Evolutionary conservation across 495 filamentous ascomycete species (phyloP).

Genomic region (Aspergillus cristatus): DNA sequence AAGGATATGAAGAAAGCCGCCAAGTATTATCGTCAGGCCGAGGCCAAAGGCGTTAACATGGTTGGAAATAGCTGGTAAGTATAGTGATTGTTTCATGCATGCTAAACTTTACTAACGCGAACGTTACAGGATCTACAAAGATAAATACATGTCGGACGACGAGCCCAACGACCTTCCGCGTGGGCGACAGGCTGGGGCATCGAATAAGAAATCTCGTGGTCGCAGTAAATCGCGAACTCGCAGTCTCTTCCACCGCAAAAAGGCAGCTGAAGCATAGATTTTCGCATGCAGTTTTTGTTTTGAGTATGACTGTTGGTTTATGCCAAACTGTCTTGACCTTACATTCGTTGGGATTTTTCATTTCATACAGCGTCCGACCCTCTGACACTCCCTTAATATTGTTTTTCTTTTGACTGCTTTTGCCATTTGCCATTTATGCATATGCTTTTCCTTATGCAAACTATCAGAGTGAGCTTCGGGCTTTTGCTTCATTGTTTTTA

Average conservation of each 20-base stretch:
- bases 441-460: too few relatives aligned
- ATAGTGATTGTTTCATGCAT: too few relatives aligned
- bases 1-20: constrained; percentile 95
- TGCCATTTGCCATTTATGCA: constrained; percentile 8
- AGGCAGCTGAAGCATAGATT: constrained; percentile 27
- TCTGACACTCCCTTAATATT: constrained; percentile 4
- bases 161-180: constrained; percentile 37
- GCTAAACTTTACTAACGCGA: too few relatives aligned
- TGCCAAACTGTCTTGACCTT: not conserved
- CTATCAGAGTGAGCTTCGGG: too few relatives aligned
- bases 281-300: constrained; percentile 3
- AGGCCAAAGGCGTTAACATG: constrained; percentile 92
- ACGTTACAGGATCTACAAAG: constrained; percentile 79
- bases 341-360: constrained; percentile 4
- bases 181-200: constrained; percentile 24
- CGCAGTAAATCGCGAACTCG: constrained; percentile 57
- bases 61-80: constrained; percentile 94
- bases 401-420: constrained; percentile 1
- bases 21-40: constrained; percentile 80
- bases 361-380: too few relatives aligned
- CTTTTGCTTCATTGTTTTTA: constrained; percentile 12
- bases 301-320: constrained; percentile 2
- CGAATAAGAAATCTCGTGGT: constrained; percentile 52
- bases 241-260: constrained; percentile 59
- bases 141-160: constrained; percentile 82